phyloP scores from a whole-genome alignment of 495 filamentous ascomycete genomes.

The Baudoinia panamericana region DNA sequence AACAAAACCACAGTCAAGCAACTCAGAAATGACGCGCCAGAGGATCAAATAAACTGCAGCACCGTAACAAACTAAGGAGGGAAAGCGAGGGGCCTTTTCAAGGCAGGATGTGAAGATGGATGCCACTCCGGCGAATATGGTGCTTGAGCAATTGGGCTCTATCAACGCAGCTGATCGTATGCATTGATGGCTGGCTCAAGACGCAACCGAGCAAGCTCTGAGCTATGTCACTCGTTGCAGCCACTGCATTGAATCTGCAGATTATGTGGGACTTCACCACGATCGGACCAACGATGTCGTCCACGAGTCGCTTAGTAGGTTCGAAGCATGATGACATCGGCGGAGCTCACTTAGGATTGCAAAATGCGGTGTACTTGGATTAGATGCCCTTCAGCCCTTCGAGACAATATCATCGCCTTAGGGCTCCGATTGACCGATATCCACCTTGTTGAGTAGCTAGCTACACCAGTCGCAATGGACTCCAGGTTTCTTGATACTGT shows the following conservation, averaged over 20 bases:
- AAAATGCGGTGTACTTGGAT: background rate
- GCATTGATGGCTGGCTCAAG: background rate
- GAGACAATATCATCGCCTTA: background rate
- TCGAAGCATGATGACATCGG: background rate
- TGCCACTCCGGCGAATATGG: background rate
- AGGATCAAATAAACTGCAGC: background rate
- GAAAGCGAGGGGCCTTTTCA: background rate
- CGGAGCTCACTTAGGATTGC: background rate
- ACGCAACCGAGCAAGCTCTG: background rate
- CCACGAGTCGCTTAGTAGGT: background rate
- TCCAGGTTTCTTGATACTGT: background rate
- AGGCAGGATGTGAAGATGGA: background rate
- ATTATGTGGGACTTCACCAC: background rate
- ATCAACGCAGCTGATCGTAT: background rate
- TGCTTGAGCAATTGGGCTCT: background rate
- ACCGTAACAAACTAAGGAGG: background rate
- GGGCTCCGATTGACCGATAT: background rate
- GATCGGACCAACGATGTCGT: background rate
- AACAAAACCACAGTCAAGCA: background rate
- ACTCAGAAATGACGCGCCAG: background rate
- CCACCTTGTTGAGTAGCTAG: no score
- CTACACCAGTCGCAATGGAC: slow-evolving; percentile 1
- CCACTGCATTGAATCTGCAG: background rate
- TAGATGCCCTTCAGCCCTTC: background rate
- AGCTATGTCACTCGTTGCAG: background rate